These are phyloP conservation scores for Chrysochromulina tobinii DNA, from an alignment of 78 protist species.

Conservation along the genomic window DNA sequence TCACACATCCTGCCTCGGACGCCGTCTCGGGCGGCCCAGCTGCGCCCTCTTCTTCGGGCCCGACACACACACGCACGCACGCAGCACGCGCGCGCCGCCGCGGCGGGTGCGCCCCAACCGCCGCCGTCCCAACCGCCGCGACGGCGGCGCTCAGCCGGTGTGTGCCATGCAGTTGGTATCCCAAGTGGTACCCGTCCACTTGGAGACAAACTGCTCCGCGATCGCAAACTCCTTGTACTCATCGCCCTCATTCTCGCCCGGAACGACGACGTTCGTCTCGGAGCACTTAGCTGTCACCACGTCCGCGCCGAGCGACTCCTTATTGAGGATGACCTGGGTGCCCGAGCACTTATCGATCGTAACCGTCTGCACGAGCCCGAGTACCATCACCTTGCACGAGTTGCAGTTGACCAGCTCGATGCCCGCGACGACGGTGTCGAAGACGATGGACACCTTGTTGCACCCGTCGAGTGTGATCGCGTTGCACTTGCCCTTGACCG, in stretches of 20 bases:
- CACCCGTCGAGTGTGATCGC: slow-evolving; percentile 78
- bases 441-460: slow-evolving; percentile 80
- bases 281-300: slow-evolving; percentile 82
- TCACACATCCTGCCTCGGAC: too few relatives aligned
- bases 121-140: too few relatives aligned
- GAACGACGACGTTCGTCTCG: slow-evolving; percentile 77
- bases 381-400: slow-evolving; percentile 75
- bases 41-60: too few relatives aligned
- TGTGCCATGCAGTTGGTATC: neutral
- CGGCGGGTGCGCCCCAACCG: too few relatives aligned
- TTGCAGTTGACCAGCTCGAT: slow-evolving; percentile 82
- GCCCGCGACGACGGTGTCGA: slow-evolving; percentile 73
- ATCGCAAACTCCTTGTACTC: slow-evolving; percentile 70
- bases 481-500: slow-evolving; percentile 87
- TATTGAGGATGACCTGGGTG: slow-evolving; percentile 69
- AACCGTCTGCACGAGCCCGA: slow-evolving; percentile 66
- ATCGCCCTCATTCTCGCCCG: slow-evolving; percentile 65
- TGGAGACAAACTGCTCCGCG: slow-evolving; percentile 77
- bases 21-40: too few relatives aligned
- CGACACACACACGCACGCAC: too few relatives aligned
- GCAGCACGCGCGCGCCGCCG: too few relatives aligned
- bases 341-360: slow-evolving; percentile 81
- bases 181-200: neutral
- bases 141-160: neutral
- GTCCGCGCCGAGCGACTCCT: slow-evolving; percentile 64